Evolutionary conservation across 2,329 filamentous ascomycete species (phyloP).

Genomic region (Zymoseptoria brevis): DNA sequence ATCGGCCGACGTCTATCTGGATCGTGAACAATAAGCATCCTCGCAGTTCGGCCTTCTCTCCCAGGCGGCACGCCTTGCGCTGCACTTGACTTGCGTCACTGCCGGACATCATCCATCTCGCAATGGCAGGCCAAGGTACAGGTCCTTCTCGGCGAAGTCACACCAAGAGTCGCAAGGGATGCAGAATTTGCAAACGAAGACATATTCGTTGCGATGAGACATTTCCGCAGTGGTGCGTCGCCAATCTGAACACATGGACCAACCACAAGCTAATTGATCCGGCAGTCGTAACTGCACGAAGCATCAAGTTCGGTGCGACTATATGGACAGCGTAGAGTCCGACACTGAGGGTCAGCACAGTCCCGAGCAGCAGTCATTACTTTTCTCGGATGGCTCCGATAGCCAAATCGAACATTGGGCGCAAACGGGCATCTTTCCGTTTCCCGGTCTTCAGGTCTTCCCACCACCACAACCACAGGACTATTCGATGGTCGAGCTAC

Average conservation of each 20-base stretch:
- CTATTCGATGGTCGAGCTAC: constrained; percentile 69
- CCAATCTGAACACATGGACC: background rate
- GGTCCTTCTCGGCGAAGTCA: constrained; percentile 87
- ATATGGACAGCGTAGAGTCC: constrained; percentile 74
- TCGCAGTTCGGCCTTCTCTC: background rate
- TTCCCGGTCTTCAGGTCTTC: constrained; percentile 70
- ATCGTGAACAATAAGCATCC: background rate
- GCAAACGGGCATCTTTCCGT: constrained; percentile 74
- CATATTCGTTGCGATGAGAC: constrained; percentile 98
- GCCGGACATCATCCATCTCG: background rate
- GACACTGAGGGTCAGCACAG: constrained; percentile 49
- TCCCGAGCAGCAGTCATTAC: constrained; percentile 54
- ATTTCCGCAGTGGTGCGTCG: constrained; percentile 83
- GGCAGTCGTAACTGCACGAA: constrained; percentile 92
- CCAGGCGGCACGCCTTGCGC: background rate
- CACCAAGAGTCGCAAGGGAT: constrained; percentile 97
- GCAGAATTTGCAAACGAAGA: constrained; percentile 93
- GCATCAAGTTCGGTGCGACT: constrained; percentile 96
- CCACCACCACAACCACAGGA: constrained; percentile 64
- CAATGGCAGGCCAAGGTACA: constrained; percentile 88
- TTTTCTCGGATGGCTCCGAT: constrained; percentile 83
- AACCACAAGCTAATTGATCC: background rate
- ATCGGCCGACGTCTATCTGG: background rate
- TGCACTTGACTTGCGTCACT: background rate
- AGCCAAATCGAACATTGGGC: constrained; percentile 75